These are phyloP conservation scores for Alternaria gaisen DNA, from an alignment of 2,329 filamentous ascomycete species.

Conservation along the genomic window DNA sequence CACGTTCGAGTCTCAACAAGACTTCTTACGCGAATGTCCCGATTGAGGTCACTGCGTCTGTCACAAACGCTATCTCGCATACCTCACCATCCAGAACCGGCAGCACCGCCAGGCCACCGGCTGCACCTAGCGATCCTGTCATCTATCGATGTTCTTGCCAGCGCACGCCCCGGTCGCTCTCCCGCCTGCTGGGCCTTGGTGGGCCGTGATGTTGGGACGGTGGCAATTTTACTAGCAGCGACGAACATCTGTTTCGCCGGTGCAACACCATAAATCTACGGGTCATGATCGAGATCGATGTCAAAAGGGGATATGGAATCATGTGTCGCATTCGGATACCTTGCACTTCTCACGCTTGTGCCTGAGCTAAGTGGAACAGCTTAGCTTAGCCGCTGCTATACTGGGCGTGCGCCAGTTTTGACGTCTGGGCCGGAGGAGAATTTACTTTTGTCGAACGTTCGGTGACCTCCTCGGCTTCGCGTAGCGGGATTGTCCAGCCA, in stretches of 20 bases:
- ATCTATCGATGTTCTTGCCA: slow-evolving; percentile 10
- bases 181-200: slow-evolving; percentile 4
- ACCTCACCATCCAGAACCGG: slow-evolving; percentile 13
- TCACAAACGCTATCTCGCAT: slow-evolving; percentile 18
- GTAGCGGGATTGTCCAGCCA: slow-evolving; percentile 12
- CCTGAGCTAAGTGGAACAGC: slow-evolving; percentile 8
- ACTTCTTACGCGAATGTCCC: slow-evolving; percentile 7
- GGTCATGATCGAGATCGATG: slow-evolving; percentile 3
- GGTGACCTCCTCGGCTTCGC: slow-evolving; percentile 9
- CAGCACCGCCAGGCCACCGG: slow-evolving; percentile 3
- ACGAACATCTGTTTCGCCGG: slow-evolving; percentile 10
- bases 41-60: slow-evolving; percentile 18
- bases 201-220: slow-evolving; percentile 12
- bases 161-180: slow-evolving; percentile 19
- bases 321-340: slow-evolving; percentile 7
- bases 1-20: slow-evolving; percentile 20
- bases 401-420: slow-evolving; percentile 9
- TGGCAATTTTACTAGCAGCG: slow-evolving; percentile 5
- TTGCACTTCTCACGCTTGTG: slow-evolving; percentile 9
- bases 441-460: slow-evolving; percentile 9
- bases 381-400: slow-evolving; percentile 16
- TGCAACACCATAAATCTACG: slow-evolving; percentile 1
- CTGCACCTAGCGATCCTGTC: slow-evolving; percentile 11
- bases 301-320: slow-evolving; percentile 5
- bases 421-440: slow-evolving; percentile 15